A percentile compares a stretch with the other conserved stretches of the same genome.
These are phyloP conservation scores for Nidula niveotomentosa DNA, from an alignment of 1,284 basidiomycete species.

Conservation along the genomic window DNA sequence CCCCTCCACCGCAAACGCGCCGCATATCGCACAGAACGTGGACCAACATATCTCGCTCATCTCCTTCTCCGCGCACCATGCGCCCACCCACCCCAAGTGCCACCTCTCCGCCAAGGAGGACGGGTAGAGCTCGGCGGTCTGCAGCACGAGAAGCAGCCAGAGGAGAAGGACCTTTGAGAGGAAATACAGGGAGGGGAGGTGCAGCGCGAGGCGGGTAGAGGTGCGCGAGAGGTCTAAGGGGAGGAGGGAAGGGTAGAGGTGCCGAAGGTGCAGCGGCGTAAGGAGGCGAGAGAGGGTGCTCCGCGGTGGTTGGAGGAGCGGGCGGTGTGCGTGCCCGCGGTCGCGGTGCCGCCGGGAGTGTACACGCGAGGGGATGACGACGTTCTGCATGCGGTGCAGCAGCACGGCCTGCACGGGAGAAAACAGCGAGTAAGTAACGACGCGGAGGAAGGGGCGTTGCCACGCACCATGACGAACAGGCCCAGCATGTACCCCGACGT, in stretches of 20 bases:
- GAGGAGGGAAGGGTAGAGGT: conserved; percentile 42
- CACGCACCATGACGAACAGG: conserved; percentile 59
- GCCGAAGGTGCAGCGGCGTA: conserved; percentile 12
- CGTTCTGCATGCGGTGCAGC: conserved; percentile 72
- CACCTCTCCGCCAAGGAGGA: conserved; percentile 15
- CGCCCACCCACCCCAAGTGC: conserved; percentile 30
- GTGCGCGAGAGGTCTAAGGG: conserved; percentile 65
- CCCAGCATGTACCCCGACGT: conserved; percentile 70
- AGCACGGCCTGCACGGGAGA: conserved; percentile 49
- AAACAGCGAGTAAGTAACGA: not conserved
- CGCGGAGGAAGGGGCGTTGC: not conserved
- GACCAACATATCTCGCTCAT: conserved; percentile 71
- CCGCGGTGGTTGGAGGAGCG: conserved; percentile 10
- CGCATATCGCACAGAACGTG: conserved; percentile 67
- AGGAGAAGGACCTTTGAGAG: conserved; percentile 52
- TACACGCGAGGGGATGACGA: conserved; percentile 69
- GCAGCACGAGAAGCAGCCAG: conserved; percentile 58
- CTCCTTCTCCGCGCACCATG: conserved; percentile 47
- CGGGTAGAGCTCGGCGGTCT: conserved; percentile 45
- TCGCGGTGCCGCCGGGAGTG: conserved; percentile 40
- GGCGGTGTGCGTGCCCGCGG: conserved; percentile 10
- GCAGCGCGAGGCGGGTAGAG: conserved; percentile 53
- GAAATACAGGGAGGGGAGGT: conserved; percentile 63
- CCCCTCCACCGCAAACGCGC: conserved; percentile 60
- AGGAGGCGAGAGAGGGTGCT: no score